These are phyloP conservation scores for Adansonia digitata DNA, from an alignment of 345 rosid species.

Conservation along the genomic window DNA sequence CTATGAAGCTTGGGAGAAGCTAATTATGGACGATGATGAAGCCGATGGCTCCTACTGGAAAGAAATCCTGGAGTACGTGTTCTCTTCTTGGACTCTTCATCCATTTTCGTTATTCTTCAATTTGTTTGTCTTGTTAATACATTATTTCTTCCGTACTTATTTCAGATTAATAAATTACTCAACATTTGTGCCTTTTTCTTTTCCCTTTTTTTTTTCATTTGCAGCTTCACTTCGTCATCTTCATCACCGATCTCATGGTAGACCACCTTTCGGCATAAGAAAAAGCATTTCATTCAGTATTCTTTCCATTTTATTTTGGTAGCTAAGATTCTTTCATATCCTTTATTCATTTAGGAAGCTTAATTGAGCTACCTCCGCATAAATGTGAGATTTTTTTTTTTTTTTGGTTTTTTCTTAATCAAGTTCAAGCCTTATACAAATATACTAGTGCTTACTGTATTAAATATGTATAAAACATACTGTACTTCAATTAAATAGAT, in stretches of 20 bases:
- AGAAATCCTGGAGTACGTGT: conserved; percentile 51
- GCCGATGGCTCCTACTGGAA: conserved; percentile 56
- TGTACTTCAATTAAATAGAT: neutral
- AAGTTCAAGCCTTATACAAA: neutral
- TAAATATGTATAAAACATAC: neutral
- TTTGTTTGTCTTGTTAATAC: neutral
- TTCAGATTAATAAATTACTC: neutral
- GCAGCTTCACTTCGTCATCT: conserved; percentile 38
- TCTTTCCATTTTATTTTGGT: conserved; percentile 3
- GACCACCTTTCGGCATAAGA: conserved; percentile 3
- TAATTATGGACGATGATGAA: conserved; percentile 57
- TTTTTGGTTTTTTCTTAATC: too few species aligned
- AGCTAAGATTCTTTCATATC: conserved; percentile 16
- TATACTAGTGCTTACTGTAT: neutral
- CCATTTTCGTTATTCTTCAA: neutral
- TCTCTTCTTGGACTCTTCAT: conserved; percentile 1
- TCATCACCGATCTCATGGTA: conserved; percentile 39
- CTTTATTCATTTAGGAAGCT: conserved; percentile 15
- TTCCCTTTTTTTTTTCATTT: neutral
- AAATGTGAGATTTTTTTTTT: neutral
- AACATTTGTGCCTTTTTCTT: neutral
- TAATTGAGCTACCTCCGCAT: conserved; percentile 8
- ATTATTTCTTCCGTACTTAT: neutral
- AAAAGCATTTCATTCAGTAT: neutral
- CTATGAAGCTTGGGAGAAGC: conserved; percentile 56